phyloP scores from a whole-genome alignment of 495 filamentous ascomycete species.

The Penicillium robsamsonii region DNA sequence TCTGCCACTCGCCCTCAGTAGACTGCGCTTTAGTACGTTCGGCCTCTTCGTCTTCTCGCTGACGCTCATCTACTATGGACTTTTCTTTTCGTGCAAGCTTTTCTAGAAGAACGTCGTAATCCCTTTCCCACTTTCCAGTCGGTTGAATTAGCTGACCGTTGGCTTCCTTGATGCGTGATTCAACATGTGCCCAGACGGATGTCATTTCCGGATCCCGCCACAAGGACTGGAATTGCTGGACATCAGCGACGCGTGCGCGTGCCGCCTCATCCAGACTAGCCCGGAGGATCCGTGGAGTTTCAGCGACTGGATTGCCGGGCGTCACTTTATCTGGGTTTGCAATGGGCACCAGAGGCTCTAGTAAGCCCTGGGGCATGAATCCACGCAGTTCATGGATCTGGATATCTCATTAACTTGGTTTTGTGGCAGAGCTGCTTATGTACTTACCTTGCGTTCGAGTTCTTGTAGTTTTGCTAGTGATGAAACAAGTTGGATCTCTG shows the following conservation, averaged over 20 bases:
- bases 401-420: conserved; percentile 9
- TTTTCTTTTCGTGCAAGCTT: conserved; percentile 31
- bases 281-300: conserved; percentile 30
- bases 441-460: conserved; percentile 37
- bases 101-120: conserved; percentile 39
- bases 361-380: conserved; percentile 38
- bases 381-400: conserved; percentile 46
- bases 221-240: conserved; percentile 33
- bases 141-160: conserved; percentile 40
- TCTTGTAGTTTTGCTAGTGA: conserved; percentile 46
- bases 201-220: conserved; percentile 41
- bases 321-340: conserved; percentile 26
- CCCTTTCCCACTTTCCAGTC: conserved; percentile 41
- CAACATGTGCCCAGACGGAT: conserved; percentile 36
- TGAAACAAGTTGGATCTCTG: conserved; percentile 42
- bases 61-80: conserved; percentile 25
- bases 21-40: conserved; percentile 32
- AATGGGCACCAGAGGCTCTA: conserved; percentile 37
- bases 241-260: conserved; percentile 27
- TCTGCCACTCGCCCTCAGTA: conserved; percentile 34
- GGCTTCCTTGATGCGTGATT: conserved; percentile 36
- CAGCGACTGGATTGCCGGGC: conserved; percentile 17
- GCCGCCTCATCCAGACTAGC: conserved; percentile 29
- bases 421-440: not conserved
- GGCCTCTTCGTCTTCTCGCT: conserved; percentile 26